Base-by-base conservation (phyloP, 768 basidiomycete genomes). In the Panaeolus papilionaceus region DNA sequence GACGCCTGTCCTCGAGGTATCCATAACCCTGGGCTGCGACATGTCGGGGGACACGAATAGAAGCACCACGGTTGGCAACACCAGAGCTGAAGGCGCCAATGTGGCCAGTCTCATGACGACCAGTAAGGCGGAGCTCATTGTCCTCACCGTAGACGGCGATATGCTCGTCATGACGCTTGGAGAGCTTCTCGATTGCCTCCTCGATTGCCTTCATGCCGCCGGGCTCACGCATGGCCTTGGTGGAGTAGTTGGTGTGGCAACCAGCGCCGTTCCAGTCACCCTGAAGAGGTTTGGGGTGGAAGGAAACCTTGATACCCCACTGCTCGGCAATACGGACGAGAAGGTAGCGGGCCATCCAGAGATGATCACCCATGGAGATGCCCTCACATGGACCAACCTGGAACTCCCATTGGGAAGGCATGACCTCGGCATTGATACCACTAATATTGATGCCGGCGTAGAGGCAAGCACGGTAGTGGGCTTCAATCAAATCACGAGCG, bases 351-450 rank as follows among this genome's bases (percentile, higher is more conserved):
- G 98, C 95, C 89, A 99, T 95, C 95, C 96, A 98, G 74, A 99
- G 91, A 82, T 99, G 97, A 80, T 99, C 98, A 73, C 98, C 98
- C 95, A 99, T 97, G 68, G 92, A 85, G 79, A 99, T 98, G 65
- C 98, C 98, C 78, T 94, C 92, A 75, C 97, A 99, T 38, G 98
- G 98, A 64, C 98, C 97, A 73, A 99, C 95, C 81, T 99, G 98
- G 92, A 97, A 99, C 84, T 99, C 98, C 98, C 98, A 99, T 80
- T 99, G 98, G 66, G 96, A 91, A 16, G 98, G 97, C 97, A 99
- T 99, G 69, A 99, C 97, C 82, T 99, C 98, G 68, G 97, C 97
- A 79, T 99, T 99, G 84, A 99, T 98, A 77, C 98, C 98, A 72
- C 94, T 95, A 83, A 99, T 99, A 85, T 95, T 96, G 82, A 99